A percentile compares a stretch with the other conserved stretches of the same genome.
These are phyloP conservation scores for Chalciporus piperatus DNA, from an alignment of 768 basidiomycete species.

Conservation along the genomic window DNA sequence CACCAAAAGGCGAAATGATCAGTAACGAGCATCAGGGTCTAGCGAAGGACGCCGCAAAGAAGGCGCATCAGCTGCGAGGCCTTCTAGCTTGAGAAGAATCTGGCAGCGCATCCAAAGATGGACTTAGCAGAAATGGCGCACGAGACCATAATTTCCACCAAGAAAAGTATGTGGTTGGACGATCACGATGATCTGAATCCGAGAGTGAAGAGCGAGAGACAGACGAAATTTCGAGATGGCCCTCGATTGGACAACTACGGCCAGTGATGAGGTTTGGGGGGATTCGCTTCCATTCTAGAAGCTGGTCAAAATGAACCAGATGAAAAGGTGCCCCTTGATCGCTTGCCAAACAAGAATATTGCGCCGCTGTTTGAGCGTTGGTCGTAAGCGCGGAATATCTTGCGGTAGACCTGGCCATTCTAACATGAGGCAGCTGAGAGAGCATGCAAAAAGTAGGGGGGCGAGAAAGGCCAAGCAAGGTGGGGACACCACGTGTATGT, in stretches of 20 bases:
- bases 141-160: background rate
- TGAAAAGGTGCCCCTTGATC: slow-evolving; percentile 36
- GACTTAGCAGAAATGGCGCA: slow-evolving; percentile 16
- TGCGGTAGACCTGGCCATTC: slow-evolving; percentile 6
- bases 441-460: no score
- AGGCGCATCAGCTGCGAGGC: slow-evolving; percentile 35
- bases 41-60: slow-evolving; percentile 26
- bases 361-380: slow-evolving; percentile 31
- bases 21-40: slow-evolving; percentile 8
- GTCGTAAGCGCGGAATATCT: background rate
- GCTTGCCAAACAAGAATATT: slow-evolving; percentile 15
- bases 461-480: no score
- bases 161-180: slow-evolving; percentile 5
- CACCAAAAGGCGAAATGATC: slow-evolving; percentile 18
- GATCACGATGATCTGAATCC: slow-evolving; percentile 5
- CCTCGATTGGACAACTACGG: slow-evolving; percentile 11
- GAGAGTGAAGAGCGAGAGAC: slow-evolving; percentile 13
- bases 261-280: slow-evolving; percentile 12
- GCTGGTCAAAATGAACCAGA: slow-evolving; percentile 23
- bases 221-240: slow-evolving; percentile 18
- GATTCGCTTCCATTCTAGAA: slow-evolving; percentile 34
- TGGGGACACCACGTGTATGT: no score
- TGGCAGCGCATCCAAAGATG: slow-evolving; percentile 13
- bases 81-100: slow-evolving; percentile 14
- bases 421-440: background rate